phyloP scores from a whole-genome alignment of 176 grass and related monocot species.

The Aegilops tauschii region DNA sequence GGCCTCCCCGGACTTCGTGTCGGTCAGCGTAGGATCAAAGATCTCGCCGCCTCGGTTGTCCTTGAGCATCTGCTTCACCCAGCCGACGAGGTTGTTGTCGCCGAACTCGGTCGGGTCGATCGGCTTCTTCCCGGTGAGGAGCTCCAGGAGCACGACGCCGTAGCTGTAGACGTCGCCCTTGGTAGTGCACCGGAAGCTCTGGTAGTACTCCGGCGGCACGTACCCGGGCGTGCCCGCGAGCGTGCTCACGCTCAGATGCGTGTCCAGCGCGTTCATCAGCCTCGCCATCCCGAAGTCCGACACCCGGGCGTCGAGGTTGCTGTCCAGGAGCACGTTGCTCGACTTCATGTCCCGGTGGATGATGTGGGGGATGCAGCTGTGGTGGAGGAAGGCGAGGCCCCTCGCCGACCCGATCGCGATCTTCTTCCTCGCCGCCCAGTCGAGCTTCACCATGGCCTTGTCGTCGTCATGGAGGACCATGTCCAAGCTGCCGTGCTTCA shows the following conservation, averaged over 20 bases:
- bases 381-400: conserved; percentile 93
- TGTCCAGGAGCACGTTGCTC: conserved; percentile 89
- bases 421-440: conserved; percentile 86
- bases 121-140: conserved; percentile 89
- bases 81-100: conserved; percentile 88
- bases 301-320: conserved; percentile 71
- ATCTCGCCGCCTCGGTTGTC: conserved; percentile 68
- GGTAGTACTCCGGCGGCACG: conserved; percentile 96
- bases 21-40: conserved; percentile 58
- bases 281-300: conserved; percentile 96
- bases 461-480: conserved; percentile 65
- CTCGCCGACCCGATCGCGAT: conserved; percentile 79
- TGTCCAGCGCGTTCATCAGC: conserved; percentile 82
- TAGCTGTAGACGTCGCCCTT: conserved; percentile 98
- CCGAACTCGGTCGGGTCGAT: conserved; percentile 84
- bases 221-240: conserved; percentile 94
- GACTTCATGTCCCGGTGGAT: conserved; percentile 99
- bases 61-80: conserved; percentile 95
- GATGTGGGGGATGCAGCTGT: conserved; percentile 97
- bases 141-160: conserved; percentile 91
- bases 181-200: conserved; percentile 91
- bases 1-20: conserved; percentile 50
- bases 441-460: conserved; percentile 44
- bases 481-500: conserved; percentile 92
- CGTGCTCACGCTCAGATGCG: conserved; percentile 91